Conservation (phyloP, 1,284 basidiomycete genomes). For the Fistulina hepatica region DNA sequence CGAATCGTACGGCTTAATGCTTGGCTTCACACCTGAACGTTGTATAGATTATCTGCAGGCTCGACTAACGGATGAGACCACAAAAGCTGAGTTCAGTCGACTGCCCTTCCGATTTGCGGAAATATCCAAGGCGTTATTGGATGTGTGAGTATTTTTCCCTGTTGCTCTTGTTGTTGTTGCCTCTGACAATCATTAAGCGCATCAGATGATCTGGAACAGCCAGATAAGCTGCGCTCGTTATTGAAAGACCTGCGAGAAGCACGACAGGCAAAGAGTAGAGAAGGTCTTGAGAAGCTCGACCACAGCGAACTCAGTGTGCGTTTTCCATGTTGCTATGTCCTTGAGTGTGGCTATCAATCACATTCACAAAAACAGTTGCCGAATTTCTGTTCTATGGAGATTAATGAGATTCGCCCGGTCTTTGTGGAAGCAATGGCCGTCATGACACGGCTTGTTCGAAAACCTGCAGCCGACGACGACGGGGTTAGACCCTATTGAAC, state of each 20-base stretch:
- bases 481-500: no score
- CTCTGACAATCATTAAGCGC: slow-evolving; percentile 43
- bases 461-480: not conserved
- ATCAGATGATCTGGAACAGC: slow-evolving; percentile 76
- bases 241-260: slow-evolving; percentile 93
- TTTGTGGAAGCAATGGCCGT: slow-evolving; percentile 77
- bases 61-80: slow-evolving; percentile 59
- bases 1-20: slow-evolving; percentile 2
- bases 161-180: not conserved
- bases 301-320: slow-evolving; percentile 70
- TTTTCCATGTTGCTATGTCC: not conserved
- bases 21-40: not conserved
- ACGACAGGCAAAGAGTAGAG: slow-evolving; percentile 84
- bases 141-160: slow-evolving; percentile 53
- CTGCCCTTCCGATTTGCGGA: slow-evolving; percentile 85
- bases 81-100: slow-evolving; percentile 58
- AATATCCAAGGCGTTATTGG: slow-evolving; percentile 79
- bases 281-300: slow-evolving; percentile 66
- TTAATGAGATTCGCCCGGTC: slow-evolving; percentile 87
- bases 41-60: slow-evolving; percentile 67
- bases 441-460: slow-evolving; percentile 31
- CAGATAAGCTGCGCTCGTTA: slow-evolving; percentile 73
- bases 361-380: slow-evolving; percentile 46
- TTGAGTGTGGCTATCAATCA: not conserved
- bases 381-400: slow-evolving; percentile 82